Evolutionary conservation across 2,329 filamentous ascomycete species (phyloP), one percentile per base, ranked within the genome.

Genomic region (Trichoderma aggressivum): DNA sequence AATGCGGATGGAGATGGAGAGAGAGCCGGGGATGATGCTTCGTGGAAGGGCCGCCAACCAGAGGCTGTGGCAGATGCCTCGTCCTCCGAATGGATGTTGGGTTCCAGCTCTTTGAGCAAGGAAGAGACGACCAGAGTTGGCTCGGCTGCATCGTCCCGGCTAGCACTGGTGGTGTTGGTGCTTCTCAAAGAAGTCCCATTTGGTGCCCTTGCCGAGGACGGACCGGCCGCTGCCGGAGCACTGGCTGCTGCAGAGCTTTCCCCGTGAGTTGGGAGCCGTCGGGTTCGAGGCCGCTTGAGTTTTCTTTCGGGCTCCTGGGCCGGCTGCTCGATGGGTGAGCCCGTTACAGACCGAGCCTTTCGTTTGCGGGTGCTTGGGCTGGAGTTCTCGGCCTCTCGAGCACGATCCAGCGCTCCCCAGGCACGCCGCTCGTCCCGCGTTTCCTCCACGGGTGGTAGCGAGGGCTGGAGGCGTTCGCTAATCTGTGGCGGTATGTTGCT

Each of bases 331-430:
- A 85, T 84, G 3, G 92, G 92, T 7, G 93, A 94, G 12, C 88
- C 87, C 14, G 91, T 92, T 2, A 87, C 84, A 4, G 94, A 97
- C 50, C 86, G 84, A 8, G 86, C 84, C 78, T 94, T 96, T 66
- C 94, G 89, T 82, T 97, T 94, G 72, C 92, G 89, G 65, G 85
- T 83, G 73, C 83, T 86, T 55, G 87, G 81, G 65, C 77, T 80
- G 32, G 86, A 81, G 73, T 84, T 85, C 74, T 92, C 87, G 21
- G 88, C 86, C 72, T 94, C 91, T 74, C 93, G 88, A 56, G 93
- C 94, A 79, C 91, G 92, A 75, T 98, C 94, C 73, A 98, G 91
- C 24, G 92, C 94, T 73, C 94, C 93, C 96, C 95, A 98, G 5
- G 95, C 94, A 71, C 90, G 87, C 68, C 91, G 86, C 80, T 97